Evolutionary conservation across 164 flowering plant species (phyloP), one percentile per base, ranked within the genome.

Genomic region (Nymphaea colorata): DNA sequence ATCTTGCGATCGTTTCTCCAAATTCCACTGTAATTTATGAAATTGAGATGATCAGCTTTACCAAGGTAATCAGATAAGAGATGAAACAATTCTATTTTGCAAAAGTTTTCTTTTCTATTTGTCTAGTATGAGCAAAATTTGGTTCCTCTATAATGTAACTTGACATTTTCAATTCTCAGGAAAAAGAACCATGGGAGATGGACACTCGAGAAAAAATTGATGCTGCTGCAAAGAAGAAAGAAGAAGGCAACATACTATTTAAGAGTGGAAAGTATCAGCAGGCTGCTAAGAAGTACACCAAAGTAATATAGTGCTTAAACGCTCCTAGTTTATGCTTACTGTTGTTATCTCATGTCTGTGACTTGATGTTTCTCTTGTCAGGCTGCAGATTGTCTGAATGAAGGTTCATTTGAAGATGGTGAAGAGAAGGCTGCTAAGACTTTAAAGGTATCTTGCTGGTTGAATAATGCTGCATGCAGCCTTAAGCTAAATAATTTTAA

Each of bases 391-490:
- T 87, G 77, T 72, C 73, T 86, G 57, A 85, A 84, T 69, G 89
- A 84, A 69, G 79, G 66, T 43, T 25, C 72, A 42, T 83, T 79
- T 70, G 73, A 67, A 18, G 87, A 81, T 76, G 84, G 76, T 55
- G 85, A 81, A 62, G 72, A 73, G 66, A 86, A 79, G 72, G 74
- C 74, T 15, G 80, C 72, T 0, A 80, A 83, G 65, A 71, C 79
- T 53, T 75, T 87, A 47, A 81, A 82, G 79, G 80, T 86, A 11
- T 80, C 87, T 63, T 84, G 90, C 77, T 85, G 89, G 89, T 74
- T 86, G 73, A 89, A 89, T 75, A 74, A 74, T 77, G 90, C 92
- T 57, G 96, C 92, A 42, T 85, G 90, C 75, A 66, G 82, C 71
- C 84, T 86, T 61, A 87, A 86, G 73, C 78, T 83, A 44, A 80